These are phyloP conservation scores for Jacaranda copaia DNA, from an alignment of 257 asterid genomes.

Conservation along the genomic window DNA sequence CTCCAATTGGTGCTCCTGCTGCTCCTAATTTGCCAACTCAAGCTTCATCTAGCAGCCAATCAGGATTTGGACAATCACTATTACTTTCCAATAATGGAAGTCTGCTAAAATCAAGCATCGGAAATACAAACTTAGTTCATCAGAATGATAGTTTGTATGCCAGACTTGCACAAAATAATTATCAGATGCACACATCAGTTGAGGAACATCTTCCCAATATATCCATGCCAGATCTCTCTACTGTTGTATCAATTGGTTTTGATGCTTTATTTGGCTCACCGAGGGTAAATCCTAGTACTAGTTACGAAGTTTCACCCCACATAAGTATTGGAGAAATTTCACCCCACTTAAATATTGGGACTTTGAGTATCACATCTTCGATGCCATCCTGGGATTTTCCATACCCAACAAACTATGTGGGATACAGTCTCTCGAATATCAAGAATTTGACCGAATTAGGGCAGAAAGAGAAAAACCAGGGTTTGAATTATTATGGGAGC, in stretches of 20 bases:
- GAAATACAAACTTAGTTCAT: background rate
- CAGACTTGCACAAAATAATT: background rate
- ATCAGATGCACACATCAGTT: conserved; percentile 19
- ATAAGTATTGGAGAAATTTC: background rate
- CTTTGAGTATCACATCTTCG: background rate
- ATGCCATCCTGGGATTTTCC: background rate
- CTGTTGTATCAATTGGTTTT: conserved; percentile 16
- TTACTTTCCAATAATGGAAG: conserved; percentile 28
- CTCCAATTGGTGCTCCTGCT: background rate
- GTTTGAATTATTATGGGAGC: background rate
- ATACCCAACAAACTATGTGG: conserved; percentile 29
- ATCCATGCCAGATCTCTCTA: conserved; percentile 14
- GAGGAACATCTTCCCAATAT: conserved; percentile 20
- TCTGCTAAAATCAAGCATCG: conserved; percentile 17
- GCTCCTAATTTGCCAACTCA: conserved; percentile 17
- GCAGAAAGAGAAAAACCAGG: conserved; percentile 1
- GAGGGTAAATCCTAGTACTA: too few species aligned
- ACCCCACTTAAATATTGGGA: background rate
- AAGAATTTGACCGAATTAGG: conserved; percentile 9
- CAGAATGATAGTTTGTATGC: background rate
- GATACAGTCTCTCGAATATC: conserved; percentile 32
- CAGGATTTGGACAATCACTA: conserved; percentile 36
- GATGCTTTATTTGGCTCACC: background rate
- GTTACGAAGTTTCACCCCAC: background rate
- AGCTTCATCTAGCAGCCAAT: conserved; percentile 20